A percentile compares a stretch with the other conserved stretches of the same genome.
Evolutionary conservation across 2,329 filamentous ascomycete species (phyloP).

Genomic region (Keithomyces neogunnii): DNA sequence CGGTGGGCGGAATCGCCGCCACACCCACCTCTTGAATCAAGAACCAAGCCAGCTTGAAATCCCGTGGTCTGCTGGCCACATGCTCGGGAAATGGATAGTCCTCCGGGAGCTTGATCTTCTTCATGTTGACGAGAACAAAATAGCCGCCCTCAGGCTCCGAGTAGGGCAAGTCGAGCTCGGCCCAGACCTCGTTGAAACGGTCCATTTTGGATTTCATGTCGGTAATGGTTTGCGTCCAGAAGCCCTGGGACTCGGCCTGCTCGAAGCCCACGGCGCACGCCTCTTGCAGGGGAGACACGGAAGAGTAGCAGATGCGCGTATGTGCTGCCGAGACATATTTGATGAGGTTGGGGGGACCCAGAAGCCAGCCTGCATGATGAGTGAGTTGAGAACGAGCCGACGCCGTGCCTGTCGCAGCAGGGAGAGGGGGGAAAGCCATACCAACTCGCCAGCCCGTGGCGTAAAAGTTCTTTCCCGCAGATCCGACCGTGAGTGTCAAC

Average conservation of each 20-base stretch:
- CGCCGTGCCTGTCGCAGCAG: too few species aligned
- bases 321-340: constrained; percentile 89
- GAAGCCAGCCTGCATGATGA: constrained; percentile 60
- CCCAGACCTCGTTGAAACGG: constrained; percentile 74
- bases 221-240: constrained; percentile 75
- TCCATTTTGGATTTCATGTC: constrained; percentile 90
- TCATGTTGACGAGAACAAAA: constrained; percentile 92
- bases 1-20: constrained; percentile 89
- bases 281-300: constrained; percentile 88
- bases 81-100: constrained; percentile 85
- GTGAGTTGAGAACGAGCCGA: background rate
- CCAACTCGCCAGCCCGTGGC: constrained; percentile 91
- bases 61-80: constrained; percentile 75
- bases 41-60: constrained; percentile 96
- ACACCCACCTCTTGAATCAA: constrained; percentile 94
- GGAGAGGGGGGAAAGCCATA: constrained; percentile 15
- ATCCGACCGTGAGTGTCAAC: constrained; percentile 87
- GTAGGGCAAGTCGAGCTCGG: constrained; percentile 69
- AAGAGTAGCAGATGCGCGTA: constrained; percentile 92
- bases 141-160: constrained; percentile 94
- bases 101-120: constrained; percentile 73
- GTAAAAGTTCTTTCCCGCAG: constrained; percentile 97
- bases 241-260: constrained; percentile 72
- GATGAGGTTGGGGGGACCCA: constrained; percentile 81
- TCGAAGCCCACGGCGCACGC: constrained; percentile 92